A percentile compares a stretch with the other conserved stretches of the same genome.
phyloP scores from a whole-genome alignment of 2,329 filamentous ascomycete genomes.

The Fusarium secorum region DNA sequence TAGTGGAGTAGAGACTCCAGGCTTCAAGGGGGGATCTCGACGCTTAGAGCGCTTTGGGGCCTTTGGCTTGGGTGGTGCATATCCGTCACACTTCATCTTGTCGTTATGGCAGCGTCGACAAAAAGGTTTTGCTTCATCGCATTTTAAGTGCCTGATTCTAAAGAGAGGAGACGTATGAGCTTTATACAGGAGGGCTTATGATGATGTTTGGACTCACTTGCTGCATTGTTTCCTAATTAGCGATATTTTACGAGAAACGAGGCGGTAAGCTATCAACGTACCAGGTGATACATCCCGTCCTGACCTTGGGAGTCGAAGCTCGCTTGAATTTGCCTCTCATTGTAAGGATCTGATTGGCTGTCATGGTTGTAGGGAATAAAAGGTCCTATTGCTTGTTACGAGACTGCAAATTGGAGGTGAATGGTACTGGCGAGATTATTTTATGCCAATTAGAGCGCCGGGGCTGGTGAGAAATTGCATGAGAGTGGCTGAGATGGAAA shows the following conservation, averaged over 20 bases:
- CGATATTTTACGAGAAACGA: background rate
- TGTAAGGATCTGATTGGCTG: background rate
- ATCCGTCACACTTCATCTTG: conserved; percentile 14
- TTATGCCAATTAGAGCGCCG: background rate
- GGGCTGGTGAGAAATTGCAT: background rate
- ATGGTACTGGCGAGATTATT: background rate
- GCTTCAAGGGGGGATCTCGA: background rate
- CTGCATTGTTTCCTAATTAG: background rate
- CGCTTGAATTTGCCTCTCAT: conserved; percentile 3
- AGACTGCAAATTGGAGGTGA: background rate
- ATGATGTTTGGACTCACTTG: background rate
- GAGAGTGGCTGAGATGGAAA: background rate
- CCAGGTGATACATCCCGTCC: conserved; percentile 14
- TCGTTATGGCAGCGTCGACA: conserved; percentile 15
- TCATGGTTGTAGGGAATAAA: background rate
- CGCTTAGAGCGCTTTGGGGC: background rate
- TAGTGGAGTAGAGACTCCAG: background rate
- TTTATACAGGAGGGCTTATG: background rate
- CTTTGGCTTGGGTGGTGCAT: conserved; percentile 1
- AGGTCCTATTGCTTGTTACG: background rate
- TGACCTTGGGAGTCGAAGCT: conserved; percentile 3
- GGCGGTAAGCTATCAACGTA: background rate
- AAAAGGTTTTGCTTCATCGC: conserved; percentile 4
- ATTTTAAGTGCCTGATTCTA: conserved; percentile 8
- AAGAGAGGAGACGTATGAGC: background rate